These are phyloP conservation scores for Cenchrus americanus DNA, from an alignment of 176 grass and related monocot genomes.

Conservation along the genomic window DNA sequence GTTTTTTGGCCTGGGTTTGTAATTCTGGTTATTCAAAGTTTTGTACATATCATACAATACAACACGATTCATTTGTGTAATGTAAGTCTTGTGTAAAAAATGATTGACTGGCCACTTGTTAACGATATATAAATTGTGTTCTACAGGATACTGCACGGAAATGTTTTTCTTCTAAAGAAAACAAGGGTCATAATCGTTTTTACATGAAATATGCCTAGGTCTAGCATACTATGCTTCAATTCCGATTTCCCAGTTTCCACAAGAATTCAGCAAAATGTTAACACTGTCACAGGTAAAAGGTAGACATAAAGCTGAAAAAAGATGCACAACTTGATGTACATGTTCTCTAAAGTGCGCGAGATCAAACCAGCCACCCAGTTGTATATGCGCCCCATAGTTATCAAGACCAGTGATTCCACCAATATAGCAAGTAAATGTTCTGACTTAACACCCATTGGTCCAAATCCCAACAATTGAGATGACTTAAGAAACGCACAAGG, in stretches of 20 bases:
- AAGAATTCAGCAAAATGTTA: not conserved
- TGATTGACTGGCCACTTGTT: no score
- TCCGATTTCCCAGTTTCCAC: not conserved
- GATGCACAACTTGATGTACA: not conserved
- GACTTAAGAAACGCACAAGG: constrained; percentile 42
- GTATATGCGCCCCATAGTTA: constrained; percentile 27
- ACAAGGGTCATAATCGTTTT: not conserved
- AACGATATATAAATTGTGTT: no score
- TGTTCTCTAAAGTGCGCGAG: not conserved
- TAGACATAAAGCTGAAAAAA: not conserved
- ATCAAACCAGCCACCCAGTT: constrained; percentile 25
- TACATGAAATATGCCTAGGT: not conserved
- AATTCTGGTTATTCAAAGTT: not conserved
- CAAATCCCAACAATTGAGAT: constrained; percentile 43
- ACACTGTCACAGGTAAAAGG: not conserved
- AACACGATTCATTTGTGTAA: not conserved
- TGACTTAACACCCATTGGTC: constrained; percentile 48
- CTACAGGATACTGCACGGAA: no score
- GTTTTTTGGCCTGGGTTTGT: not conserved
- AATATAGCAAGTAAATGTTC: constrained; percentile 42
- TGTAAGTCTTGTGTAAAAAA: not conserved
- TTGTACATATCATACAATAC: not conserved
- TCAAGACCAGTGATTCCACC: constrained; percentile 30
- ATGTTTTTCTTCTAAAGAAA: no score
- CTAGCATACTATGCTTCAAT: no score